phyloP scores from a whole-genome alignment of 2,329 filamentous ascomycete genomes.

The Chalaropsis ovoidea region DNA sequence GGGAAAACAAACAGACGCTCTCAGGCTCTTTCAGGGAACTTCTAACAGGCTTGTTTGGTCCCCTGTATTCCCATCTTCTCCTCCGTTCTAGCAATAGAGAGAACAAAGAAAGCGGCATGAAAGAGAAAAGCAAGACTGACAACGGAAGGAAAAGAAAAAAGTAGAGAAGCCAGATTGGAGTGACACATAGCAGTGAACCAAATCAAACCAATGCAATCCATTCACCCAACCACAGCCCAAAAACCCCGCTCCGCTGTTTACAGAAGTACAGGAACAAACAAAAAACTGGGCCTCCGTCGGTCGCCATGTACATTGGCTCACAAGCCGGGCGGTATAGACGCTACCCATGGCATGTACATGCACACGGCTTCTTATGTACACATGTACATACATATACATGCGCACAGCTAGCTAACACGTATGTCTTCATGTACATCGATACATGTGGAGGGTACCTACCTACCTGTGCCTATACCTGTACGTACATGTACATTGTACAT shows the following conservation, averaged over 20 bases:
- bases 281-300: neutral
- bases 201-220: neutral
- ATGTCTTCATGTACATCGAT: neutral
- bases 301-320: neutral
- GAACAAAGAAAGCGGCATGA: conserved; percentile 5
- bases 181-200: neutral
- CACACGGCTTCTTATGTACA: neutral
- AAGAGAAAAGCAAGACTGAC: neutral
- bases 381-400: neutral
- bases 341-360: neutral
- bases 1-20: no score
- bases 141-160: neutral
- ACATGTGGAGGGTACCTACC: neutral
- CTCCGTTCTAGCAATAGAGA: neutral
- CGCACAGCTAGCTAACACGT: neutral
- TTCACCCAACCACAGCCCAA: no score
- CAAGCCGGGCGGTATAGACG: neutral
- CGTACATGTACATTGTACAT: neutral
- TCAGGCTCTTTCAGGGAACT: no score
- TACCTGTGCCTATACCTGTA: neutral
- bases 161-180: neutral
- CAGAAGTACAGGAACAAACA: neutral
- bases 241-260: no score
- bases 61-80: neutral
- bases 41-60: no score